A percentile compares a stretch with the other conserved stretches of the same genome.
phyloP scores from a whole-genome alignment of 2,329 filamentous ascomycete genomes.

The Rutstroemia sp. region DNA sequence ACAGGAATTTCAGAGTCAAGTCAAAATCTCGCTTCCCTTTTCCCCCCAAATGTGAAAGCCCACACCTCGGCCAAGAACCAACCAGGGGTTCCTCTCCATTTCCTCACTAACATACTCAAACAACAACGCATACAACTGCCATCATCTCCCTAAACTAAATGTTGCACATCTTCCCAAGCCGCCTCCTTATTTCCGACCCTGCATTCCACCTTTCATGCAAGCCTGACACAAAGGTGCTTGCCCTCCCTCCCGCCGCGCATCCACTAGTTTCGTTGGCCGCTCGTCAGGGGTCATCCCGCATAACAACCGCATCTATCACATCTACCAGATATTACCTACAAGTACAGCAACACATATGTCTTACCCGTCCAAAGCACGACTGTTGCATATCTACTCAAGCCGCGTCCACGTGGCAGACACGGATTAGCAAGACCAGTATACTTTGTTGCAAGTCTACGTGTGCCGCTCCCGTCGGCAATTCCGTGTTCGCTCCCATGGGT shows the following conservation, averaged over 20 bases:
- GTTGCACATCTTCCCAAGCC: slow-evolving; percentile 8
- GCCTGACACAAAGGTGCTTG: not conserved
- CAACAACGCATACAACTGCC: not conserved
- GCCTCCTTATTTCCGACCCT: not conserved
- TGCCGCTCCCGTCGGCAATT: too few relatives aligned
- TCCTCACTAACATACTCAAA: not conserved
- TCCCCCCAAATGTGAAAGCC: too few relatives aligned
- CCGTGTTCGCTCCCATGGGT: too few relatives aligned
- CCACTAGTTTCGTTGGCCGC: not conserved
- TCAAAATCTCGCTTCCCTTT: not conserved
- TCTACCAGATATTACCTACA: too few relatives aligned
- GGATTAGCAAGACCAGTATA: too few relatives aligned
- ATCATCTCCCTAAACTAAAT: not conserved
- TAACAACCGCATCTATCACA: too few relatives aligned
- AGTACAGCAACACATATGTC: too few relatives aligned
- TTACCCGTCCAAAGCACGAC: too few relatives aligned
- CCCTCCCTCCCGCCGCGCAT: not conserved
- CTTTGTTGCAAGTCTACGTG: too few relatives aligned
- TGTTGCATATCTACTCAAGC: slow-evolving; percentile 1
- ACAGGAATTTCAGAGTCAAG: not conserved
- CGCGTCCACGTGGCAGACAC: not conserved
- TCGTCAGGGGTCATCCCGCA: not conserved
- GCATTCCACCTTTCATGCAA: not conserved
- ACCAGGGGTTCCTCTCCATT: not conserved
- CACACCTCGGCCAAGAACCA: not conserved